phyloP scores from a whole-genome alignment of 352 stramenopile genomes.

The Phytopythium montanum region DNA sequence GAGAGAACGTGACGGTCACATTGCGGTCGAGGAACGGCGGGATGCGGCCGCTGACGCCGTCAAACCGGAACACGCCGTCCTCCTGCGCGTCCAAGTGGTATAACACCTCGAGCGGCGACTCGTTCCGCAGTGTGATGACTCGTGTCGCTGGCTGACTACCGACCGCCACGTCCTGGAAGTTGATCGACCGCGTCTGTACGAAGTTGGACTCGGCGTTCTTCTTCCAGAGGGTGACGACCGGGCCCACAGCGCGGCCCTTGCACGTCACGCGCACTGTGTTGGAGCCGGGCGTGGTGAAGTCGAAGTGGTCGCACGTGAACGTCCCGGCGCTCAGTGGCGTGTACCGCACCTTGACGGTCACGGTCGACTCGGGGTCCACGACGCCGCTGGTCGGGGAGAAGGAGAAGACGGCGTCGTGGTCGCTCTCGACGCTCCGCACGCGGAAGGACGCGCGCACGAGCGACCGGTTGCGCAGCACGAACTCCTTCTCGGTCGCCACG shows the following conservation, averaged over 20 bases:
- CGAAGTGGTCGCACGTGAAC: slow-evolving; percentile 90
- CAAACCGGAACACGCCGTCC: slow-evolving; percentile 85
- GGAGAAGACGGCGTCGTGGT: slow-evolving; percentile 85
- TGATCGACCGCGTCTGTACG: slow-evolving; percentile 70
- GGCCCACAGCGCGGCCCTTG: slow-evolving; percentile 61
- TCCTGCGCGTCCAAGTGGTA: slow-evolving; percentile 82
- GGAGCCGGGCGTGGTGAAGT: slow-evolving; percentile 86
- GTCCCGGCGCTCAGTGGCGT: slow-evolving; percentile 74
- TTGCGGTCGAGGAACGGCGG: slow-evolving; percentile 70
- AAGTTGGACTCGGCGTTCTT: slow-evolving; percentile 78
- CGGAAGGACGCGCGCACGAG: slow-evolving; percentile 86
- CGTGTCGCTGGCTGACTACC: slow-evolving; percentile 53
- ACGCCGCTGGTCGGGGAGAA: slow-evolving; percentile 68
- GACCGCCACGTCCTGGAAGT: slow-evolving; percentile 83
- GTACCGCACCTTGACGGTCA: slow-evolving; percentile 76
- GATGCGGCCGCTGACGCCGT: slow-evolving; percentile 71
- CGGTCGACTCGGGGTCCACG: slow-evolving; percentile 66
- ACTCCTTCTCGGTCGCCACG: slow-evolving; percentile 57
- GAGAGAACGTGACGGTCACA: slow-evolving; percentile 85
- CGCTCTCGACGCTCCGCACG: slow-evolving; percentile 69
- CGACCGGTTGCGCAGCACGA: slow-evolving; percentile 88
- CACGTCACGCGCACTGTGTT: slow-evolving; percentile 78
- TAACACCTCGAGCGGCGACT: slow-evolving; percentile 57
- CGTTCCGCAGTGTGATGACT: slow-evolving; percentile 84
- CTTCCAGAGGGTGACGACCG: slow-evolving; percentile 71